phyloP scores from a whole-genome alignment of 768 basidiomycete species.

The Serendipita sp. region DNA sequence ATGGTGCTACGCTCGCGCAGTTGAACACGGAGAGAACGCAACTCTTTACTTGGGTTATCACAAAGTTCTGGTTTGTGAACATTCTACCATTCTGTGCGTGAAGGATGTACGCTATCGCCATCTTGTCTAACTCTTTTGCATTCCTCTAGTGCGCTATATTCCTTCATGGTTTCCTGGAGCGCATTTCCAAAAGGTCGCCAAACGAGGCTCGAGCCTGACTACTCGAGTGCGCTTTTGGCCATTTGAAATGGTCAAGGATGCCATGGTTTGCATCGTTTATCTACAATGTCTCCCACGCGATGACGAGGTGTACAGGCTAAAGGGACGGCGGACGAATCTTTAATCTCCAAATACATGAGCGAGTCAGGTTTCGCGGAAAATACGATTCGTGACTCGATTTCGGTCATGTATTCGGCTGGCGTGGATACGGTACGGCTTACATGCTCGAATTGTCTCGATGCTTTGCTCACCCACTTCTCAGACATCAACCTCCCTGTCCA shows the following conservation, averaged over 20 bases:
- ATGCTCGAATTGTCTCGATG: neutral
- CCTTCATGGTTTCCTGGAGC: conserved; percentile 55
- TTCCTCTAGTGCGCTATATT: conserved; percentile 25
- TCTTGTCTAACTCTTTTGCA: neutral
- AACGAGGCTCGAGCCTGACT: neutral
- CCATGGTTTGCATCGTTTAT: neutral
- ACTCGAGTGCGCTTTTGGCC: neutral
- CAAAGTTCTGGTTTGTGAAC: neutral
- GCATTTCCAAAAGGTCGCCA: conserved; percentile 34
- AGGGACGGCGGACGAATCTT: neutral
- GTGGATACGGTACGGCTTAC: neutral
- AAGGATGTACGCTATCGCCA: neutral
- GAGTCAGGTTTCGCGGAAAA: neutral
- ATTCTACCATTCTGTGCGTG: neutral
- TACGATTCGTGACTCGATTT: neutral
- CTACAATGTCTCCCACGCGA: neutral
- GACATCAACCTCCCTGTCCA: neutral
- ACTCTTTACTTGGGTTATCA: neutral
- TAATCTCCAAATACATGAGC: neutral
- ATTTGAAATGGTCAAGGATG: neutral
- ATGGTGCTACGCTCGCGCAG: neutral
- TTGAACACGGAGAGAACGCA: neutral
- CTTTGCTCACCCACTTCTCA: neutral
- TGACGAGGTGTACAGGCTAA: neutral
- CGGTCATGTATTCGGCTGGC: neutral